phyloP scores from a whole-genome alignment of 306 rosid genomes.

The Dryas alaskensis region DNA sequence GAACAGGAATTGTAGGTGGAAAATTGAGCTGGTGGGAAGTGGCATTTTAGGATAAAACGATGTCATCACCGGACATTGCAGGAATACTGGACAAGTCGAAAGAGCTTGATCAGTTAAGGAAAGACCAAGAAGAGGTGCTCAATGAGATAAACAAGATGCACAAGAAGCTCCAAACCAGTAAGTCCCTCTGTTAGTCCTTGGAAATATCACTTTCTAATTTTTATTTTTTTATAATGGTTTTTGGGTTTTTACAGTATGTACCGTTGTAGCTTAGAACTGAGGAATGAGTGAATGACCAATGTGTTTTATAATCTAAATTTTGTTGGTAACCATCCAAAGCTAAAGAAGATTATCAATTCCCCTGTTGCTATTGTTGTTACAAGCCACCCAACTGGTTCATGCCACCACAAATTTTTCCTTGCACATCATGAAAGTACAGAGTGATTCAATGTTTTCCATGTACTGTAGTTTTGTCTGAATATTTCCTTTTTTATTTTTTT shows the following conservation, averaged over 20 bases:
- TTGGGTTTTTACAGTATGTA: background rate
- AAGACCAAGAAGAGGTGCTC: conserved; percentile 71
- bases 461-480: conserved; percentile 11
- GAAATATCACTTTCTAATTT: background rate
- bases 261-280: background rate
- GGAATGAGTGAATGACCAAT: background rate
- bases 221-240: background rate
- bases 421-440: background rate
- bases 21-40: background rate
- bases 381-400: no score
- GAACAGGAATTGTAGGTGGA: conserved; percentile 20
- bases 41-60: conserved; percentile 24
- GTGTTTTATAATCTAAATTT: background rate
- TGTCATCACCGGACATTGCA: conserved; percentile 74
- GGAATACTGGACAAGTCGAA: conserved; percentile 70
- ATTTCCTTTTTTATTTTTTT: background rate
- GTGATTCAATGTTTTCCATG: background rate
- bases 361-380: no score
- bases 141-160: conserved; percentile 86
- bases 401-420: no score
- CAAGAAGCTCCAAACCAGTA: conserved; percentile 80
- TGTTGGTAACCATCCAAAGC: no score
- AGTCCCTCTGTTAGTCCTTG: conserved; percentile 9
- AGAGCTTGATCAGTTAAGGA: conserved; percentile 89
- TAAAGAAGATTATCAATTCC: no score